Evolutionary conservation across 495 filamentous ascomycete species (phyloP).

Genomic region (Neurospora tetrasperma): DNA sequence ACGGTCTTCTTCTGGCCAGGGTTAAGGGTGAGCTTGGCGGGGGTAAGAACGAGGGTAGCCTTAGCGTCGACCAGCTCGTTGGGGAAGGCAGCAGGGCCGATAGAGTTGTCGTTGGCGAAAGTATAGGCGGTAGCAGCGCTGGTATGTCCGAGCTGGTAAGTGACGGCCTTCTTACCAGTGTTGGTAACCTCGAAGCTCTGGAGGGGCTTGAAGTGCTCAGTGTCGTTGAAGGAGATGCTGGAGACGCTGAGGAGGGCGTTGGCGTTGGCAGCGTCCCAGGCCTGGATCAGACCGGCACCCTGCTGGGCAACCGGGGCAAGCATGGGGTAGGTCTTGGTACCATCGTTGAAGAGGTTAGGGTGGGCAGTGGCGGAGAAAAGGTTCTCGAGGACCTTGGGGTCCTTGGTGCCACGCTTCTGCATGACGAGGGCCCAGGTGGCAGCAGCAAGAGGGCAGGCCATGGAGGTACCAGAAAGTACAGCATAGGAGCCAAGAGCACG

Average conservation of each 20-base stretch:
- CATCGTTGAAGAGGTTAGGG: slow-evolving; percentile 39
- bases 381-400: slow-evolving; percentile 37
- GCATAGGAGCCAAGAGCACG: slow-evolving; percentile 40
- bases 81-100: slow-evolving; percentile 28
- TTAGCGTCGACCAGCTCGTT: slow-evolving; percentile 27
- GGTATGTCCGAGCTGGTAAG: slow-evolving; percentile 35
- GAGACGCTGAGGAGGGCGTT: slow-evolving; percentile 42
- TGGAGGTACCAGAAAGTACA: slow-evolving; percentile 48
- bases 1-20: slow-evolving; percentile 30
- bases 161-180: slow-evolving; percentile 32
- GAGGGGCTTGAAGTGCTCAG: slow-evolving; percentile 36
- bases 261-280: slow-evolving; percentile 44
- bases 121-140: slow-evolving; percentile 38
- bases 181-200: slow-evolving; percentile 45
- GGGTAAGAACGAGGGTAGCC: slow-evolving; percentile 24
- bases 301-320: slow-evolving; percentile 48
- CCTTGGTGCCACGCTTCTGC: slow-evolving; percentile 37
- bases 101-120: slow-evolving; percentile 17
- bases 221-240: slow-evolving; percentile 50
- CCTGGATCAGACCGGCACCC: slow-evolving; percentile 47
- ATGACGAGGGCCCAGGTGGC: slow-evolving; percentile 45
- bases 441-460: slow-evolving; percentile 48
- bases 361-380: slow-evolving; percentile 36
- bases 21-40: slow-evolving; percentile 23
- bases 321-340: slow-evolving; percentile 23